Percentiles rank a stretch among this genome's conserved stretches.
phyloP scores from a whole-genome alignment of 306 rosid genomes.

The Luffa aegyptiaca region DNA sequence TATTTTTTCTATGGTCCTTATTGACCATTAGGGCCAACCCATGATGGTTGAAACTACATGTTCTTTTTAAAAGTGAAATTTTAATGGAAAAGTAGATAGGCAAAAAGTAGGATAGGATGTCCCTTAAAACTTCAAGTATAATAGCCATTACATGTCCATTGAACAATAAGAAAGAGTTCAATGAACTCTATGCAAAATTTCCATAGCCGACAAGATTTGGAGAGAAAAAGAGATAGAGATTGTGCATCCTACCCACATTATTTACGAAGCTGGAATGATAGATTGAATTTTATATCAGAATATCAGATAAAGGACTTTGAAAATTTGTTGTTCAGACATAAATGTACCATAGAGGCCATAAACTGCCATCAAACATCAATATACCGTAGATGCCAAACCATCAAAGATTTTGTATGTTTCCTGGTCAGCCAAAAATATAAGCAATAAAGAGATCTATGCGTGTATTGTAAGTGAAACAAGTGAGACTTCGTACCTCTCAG shows the following conservation, averaged over 20 bases:
- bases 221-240: neutral
- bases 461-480: neutral
- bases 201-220: neutral
- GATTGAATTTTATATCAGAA: neutral
- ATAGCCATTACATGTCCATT: neutral
- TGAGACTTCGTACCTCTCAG: constrained; percentile 49
- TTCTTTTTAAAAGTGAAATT: neutral
- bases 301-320: neutral
- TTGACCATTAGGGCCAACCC: no score
- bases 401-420: neutral
- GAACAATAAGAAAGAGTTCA: neutral
- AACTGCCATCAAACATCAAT: neutral
- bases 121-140: neutral
- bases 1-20: no score
- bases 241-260: neutral
- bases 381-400: neutral
- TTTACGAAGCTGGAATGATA: neutral
- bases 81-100: neutral
- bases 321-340: no score
- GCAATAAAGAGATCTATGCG: neutral
- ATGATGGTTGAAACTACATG: neutral
- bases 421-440: neutral
- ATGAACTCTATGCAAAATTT: neutral
- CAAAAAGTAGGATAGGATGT: neutral
- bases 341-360: no score